Evolutionary conservation across 75 land plant genomes (phyloP), one percentile per base, ranked within the genome.

Genomic region (Gnetum montanum): DNA sequence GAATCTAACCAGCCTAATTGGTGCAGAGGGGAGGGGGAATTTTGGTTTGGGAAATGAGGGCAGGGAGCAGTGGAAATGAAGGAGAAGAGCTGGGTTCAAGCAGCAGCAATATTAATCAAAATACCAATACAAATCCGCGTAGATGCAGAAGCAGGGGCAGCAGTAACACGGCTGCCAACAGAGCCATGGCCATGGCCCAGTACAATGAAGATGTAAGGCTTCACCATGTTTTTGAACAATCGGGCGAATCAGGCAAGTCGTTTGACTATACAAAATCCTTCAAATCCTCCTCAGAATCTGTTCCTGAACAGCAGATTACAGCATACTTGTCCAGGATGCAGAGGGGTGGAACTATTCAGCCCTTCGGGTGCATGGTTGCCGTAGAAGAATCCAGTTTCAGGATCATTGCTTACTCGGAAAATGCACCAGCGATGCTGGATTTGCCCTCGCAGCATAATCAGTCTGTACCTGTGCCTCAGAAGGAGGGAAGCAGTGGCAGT

Each of bases 201-300:
- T 90, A 83, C 77, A 79, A 83, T 3, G 67, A 72, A 0, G 97
- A 92, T 54, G 95, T 95, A 18, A 75, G 80, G 15, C 77, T 92
- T n/a, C 85, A 84, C 52, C 86, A 89, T 0, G 90, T 82, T 4
- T 92, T 72, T 76, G 97, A 92, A 65, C 83, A 88, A 59, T 92
- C 97, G 1, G 80, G 80, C 31, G 76, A 62, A 50, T 76, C 80
- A 2, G 88, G 96, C 16, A 74, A 72, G 51, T 79, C 96, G 18
- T 92, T 92, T 68, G 83, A 92, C 46, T 92, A 89, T 75, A 68
- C 86, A 8, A 74, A 75, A 36, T 88, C 95, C 2, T 28, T 87
- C 15, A 68, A 30, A 6, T 62, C 79, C 4, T 52, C 74, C 0
- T 64, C 63, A 4, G 57, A 61, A 15, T 33, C 49, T 43, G 58